These are phyloP conservation scores for Fusarium heterosporum DNA, from an alignment of 2,329 filamentous ascomycete species.

Conservation along the genomic window DNA sequence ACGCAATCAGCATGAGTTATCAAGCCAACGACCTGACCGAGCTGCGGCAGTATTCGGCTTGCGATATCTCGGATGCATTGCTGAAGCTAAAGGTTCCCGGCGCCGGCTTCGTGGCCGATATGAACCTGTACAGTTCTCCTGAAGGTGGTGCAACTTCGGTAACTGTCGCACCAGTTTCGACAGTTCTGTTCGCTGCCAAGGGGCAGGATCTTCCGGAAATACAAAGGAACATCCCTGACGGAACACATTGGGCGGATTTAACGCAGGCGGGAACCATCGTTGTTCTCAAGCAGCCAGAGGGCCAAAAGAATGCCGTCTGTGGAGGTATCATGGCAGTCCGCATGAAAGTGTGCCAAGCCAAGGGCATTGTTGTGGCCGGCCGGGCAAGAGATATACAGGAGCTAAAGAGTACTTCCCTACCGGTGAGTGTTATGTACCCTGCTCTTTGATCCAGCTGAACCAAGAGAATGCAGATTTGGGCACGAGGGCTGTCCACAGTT, in stretches of 20 bases:
- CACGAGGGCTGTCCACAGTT: conserved; percentile 66
- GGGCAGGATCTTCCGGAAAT: conserved; percentile 52
- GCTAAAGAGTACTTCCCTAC: conserved; percentile 65
- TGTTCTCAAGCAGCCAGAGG: conserved; percentile 73
- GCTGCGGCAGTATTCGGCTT: conserved; percentile 58
- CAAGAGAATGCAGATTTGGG: conserved; percentile 62
- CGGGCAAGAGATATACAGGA: conserved; percentile 74
- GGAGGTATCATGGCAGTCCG: conserved; percentile 82
- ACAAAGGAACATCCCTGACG: conserved; percentile 64
- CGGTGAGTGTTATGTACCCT: conserved; percentile 57
- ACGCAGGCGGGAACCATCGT: conserved; percentile 70
- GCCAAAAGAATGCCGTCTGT: conserved; percentile 76
- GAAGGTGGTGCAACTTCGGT: conserved; percentile 45
- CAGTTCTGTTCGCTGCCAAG: conserved; percentile 72
- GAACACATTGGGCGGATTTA: conserved; percentile 76
- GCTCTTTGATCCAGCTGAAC: conserved; percentile 25
- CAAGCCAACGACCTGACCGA: conserved; percentile 42
- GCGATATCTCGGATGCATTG: conserved; percentile 78
- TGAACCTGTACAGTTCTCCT: conserved; percentile 52
- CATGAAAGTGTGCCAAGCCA: conserved; percentile 71
- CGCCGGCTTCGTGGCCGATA: conserved; percentile 74
- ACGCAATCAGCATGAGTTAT: conserved; percentile 40
- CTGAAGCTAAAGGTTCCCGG: conserved; percentile 74
- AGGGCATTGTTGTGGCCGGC: conserved; percentile 74
- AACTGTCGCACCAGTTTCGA: conserved; percentile 67